Percentiles rank a stretch among this genome's conserved stretches.
Conservation (phyloP, 805 yeast species). For the Lachancea dasiensis region DNA sequence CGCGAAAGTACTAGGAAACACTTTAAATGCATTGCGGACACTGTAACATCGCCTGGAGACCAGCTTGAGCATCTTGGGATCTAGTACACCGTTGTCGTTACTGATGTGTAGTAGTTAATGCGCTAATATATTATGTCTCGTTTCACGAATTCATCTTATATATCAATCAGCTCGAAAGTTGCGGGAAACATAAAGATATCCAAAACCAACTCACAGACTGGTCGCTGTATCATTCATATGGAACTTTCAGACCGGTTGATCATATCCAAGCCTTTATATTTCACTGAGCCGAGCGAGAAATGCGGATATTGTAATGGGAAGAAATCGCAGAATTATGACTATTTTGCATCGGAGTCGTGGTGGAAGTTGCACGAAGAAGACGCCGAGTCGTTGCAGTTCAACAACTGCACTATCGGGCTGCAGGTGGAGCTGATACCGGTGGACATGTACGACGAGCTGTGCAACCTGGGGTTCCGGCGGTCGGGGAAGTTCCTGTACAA, state of each 20-base stretch:
- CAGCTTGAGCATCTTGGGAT: conserved; percentile 1
- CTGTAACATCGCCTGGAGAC: conserved; percentile 2
- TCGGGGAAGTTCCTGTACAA: conserved; percentile 65
- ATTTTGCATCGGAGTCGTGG: conserved; percentile 38
- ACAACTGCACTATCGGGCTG: conserved; percentile 35
- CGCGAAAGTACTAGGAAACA: conserved; percentile 75
- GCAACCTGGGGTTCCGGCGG: conserved; percentile 73
- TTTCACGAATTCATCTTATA: not conserved
- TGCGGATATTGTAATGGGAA: conserved; percentile 77
- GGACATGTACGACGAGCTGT: conserved; percentile 52
- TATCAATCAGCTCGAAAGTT: not conserved
- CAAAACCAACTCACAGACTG: not conserved
- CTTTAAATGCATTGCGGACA: conserved; percentile 41
- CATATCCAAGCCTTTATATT: conserved; percentile 41
- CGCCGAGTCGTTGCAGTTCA: conserved; percentile 11
- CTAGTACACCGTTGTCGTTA: too few species aligned
- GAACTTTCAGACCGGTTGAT: conserved; percentile 30
- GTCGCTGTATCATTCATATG: conserved; percentile 3
- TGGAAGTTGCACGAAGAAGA: conserved; percentile 11
- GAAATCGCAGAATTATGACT: conserved; percentile 34
- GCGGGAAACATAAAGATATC: not conserved
- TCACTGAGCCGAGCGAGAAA: conserved; percentile 33
- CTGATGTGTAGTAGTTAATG: too few species aligned
- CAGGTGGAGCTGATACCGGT: conserved; percentile 42
- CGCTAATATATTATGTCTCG: too few species aligned